phyloP scores from a whole-genome alignment of 2,329 filamentous ascomycete genomes.

The Cladosporium oxysporum region DNA sequence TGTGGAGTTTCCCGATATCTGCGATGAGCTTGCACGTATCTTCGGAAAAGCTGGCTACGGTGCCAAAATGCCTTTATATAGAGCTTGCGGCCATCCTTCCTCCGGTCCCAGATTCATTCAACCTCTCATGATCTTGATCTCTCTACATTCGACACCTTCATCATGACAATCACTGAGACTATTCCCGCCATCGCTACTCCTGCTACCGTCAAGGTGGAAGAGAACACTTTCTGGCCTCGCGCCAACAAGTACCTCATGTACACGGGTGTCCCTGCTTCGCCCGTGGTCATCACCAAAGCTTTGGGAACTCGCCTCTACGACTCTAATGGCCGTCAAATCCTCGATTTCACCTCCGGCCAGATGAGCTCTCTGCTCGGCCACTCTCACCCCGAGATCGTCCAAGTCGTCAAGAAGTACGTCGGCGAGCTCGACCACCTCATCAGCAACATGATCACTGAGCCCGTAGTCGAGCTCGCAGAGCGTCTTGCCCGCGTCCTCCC shows the following conservation, averaged over 20 bases:
- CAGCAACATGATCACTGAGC: constrained; percentile 58
- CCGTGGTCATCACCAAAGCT: constrained; percentile 48
- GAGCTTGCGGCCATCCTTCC: background rate
- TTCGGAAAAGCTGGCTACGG: background rate
- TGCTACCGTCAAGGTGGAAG: background rate
- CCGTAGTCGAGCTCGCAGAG: constrained; percentile 56
- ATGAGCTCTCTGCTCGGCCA: constrained; percentile 61
- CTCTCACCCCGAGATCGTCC: constrained; percentile 58
- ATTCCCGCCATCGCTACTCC: background rate
- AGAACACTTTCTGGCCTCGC: background rate
- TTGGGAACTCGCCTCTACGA: constrained; percentile 52
- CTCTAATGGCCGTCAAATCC: constrained; percentile 45
- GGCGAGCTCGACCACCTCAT: constrained; percentile 58
- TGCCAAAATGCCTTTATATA: background rate
- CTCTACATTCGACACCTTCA: background rate
- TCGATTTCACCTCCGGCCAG: constrained; percentile 62
- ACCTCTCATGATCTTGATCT: background rate
- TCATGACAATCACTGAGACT: background rate
- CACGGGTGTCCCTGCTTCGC: constrained; percentile 46
- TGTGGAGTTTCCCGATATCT: background rate
- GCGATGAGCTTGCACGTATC: background rate
- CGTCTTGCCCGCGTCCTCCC: constrained; percentile 53
- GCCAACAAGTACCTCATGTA: constrained; percentile 41
- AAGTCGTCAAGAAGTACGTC: constrained; percentile 52
- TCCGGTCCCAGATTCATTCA: background rate